Evolutionary conservation across 306 rosid species (phyloP).

Genomic region (Prunus fruticosa): DNA sequence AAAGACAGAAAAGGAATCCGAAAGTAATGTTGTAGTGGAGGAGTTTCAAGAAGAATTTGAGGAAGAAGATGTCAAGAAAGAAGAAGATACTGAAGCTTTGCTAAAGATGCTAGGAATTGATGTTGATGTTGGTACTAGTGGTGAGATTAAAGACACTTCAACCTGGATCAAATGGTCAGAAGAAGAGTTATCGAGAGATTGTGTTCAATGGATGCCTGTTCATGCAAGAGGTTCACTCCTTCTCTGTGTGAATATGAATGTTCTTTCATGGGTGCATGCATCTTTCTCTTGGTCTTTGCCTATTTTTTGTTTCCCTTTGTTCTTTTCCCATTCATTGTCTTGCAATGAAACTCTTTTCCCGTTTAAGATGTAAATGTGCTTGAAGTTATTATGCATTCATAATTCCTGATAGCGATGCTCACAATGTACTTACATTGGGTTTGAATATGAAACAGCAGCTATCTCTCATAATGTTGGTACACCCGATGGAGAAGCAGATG

Average conservation of each 20-base stretch:
- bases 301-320: not conserved
- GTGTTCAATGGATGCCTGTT: constrained; percentile 89
- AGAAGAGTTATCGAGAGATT: constrained; percentile 84
- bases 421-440: constrained; percentile 15
- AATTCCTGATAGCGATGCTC: constrained; percentile 9
- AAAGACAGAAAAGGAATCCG: constrained; percentile 31
- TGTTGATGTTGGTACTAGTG: constrained; percentile 51
- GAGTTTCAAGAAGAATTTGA: constrained; percentile 55
- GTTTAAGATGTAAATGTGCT: not conserved
- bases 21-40: constrained; percentile 40
- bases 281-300: not conserved
- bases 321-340: not conserved
- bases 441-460: constrained; percentile 43
- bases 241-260: constrained; percentile 10
- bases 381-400: not conserved
- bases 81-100: constrained; percentile 79
- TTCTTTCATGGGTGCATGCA: not conserved
- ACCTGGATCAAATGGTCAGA: constrained; percentile 90
- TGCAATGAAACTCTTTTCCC: not conserved
- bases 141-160: constrained; percentile 61
- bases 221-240: constrained; percentile 40
- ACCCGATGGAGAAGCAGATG: constrained; percentile 57
- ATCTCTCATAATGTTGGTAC: constrained; percentile 32
- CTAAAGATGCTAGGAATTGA: constrained; percentile 83
- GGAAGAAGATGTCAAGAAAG: constrained; percentile 45